phyloP scores from a whole-genome alignment of 2,329 filamentous ascomycete genomes.

The Metarhizium sp. region DNA sequence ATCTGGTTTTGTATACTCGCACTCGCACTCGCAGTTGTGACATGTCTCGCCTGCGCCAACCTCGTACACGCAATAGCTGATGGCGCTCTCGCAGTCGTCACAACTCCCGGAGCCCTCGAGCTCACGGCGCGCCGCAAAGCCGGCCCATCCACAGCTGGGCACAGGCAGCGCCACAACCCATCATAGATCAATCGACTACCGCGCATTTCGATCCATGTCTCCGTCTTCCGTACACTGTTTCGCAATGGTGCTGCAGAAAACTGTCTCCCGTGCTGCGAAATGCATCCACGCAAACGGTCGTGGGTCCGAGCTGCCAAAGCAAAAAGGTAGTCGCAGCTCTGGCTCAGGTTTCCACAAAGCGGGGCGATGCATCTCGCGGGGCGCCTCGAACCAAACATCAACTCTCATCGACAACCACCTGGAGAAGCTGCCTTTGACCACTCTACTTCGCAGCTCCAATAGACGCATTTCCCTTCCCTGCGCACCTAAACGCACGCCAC shows the following conservation, averaged over 20 bases:
- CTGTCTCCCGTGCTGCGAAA: too few relatives aligned
- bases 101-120: constrained; percentile 8
- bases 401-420: neutral
- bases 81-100: constrained; percentile 1
- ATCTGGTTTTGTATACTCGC: neutral
- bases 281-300: too few relatives aligned
- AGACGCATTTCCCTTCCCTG: neutral
- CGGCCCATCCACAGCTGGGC: constrained; percentile 40
- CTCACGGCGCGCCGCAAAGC: constrained; percentile 24
- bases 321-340: too few relatives aligned
- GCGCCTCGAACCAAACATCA: constrained; percentile 3
- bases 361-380: constrained; percentile 20
- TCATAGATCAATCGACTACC: constrained; percentile 33
- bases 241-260: neutral
- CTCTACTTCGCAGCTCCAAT: neutral
- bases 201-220: constrained; percentile 16
- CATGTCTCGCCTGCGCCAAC: neutral
- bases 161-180: constrained; percentile 56
- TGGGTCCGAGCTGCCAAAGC: neutral
- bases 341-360: constrained; percentile 7
- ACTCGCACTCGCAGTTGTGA: neutral
- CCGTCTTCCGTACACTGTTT: neutral
- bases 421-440: neutral
- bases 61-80: neutral
- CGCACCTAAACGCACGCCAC: neutral